Percentiles rank a stretch among this genome's conserved stretches.
Evolutionary conservation across 257 asterid species (phyloP).

Genomic region (Solanum corneliomulleri): DNA sequence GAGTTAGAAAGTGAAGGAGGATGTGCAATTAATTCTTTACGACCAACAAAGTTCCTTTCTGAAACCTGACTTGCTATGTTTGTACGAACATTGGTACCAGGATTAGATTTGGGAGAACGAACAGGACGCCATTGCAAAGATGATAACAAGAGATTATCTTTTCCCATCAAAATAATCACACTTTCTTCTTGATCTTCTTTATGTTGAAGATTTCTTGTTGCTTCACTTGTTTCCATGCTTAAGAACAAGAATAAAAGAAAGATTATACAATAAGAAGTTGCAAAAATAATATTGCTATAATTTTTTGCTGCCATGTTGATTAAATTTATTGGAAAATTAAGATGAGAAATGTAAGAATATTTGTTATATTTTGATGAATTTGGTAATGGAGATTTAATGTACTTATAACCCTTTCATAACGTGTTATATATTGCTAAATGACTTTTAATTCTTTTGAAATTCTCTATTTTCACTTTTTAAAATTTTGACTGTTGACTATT

Average conservation of each 20-base stretch:
- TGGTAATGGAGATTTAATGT: background rate
- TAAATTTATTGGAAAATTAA: background rate
- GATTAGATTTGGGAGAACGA: background rate
- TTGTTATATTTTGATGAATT: background rate
- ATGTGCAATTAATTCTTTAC: background rate
- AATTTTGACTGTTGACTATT: background rate
- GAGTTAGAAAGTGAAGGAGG: background rate
- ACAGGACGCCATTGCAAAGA: background rate
- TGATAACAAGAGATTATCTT: background rate
- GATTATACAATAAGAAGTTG: background rate
- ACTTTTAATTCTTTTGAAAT: background rate
- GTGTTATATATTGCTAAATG: background rate
- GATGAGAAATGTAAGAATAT: background rate
- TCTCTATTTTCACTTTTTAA: background rate
- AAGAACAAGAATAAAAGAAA: background rate
- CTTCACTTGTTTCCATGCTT: conserved; percentile 2
- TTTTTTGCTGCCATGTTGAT: background rate
- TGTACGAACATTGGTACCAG: background rate
- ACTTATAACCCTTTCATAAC: background rate
- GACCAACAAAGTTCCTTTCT: background rate
- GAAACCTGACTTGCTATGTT: background rate
- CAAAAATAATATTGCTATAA: background rate
- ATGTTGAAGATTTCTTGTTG: conserved; percentile 20
- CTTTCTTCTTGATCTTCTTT: conserved; percentile 1
- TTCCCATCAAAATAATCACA: background rate